phyloP scores from a whole-genome alignment of 768 basidiomycete species.

The Lactarius hatsudake region DNA sequence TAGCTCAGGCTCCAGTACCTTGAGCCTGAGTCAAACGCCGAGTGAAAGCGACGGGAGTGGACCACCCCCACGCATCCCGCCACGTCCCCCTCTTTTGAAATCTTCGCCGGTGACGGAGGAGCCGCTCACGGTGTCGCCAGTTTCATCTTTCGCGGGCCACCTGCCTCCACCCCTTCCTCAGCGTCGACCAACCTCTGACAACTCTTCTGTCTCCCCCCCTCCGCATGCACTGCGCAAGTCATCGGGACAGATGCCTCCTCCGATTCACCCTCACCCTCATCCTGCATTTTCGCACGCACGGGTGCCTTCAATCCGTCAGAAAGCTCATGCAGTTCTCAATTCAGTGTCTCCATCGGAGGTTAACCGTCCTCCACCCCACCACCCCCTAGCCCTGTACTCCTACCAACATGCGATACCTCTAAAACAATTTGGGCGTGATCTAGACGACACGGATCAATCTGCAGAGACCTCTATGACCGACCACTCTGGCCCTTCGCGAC shows the following conservation, averaged over 20 bases:
- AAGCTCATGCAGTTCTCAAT: not conserved
- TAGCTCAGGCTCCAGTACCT: conserved; percentile 1
- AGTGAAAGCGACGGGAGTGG: conserved; percentile 17
- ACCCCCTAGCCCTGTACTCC: not conserved
- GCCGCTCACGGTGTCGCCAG: conserved; percentile 11
- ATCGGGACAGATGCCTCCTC: conserved; percentile 13
- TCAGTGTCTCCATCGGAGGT: not conserved
- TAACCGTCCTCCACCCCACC: not conserved
- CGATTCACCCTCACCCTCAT: conserved; percentile 7
- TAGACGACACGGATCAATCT: conserved; percentile 7
- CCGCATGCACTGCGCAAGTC: conserved; percentile 1
- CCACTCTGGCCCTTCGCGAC: not conserved
- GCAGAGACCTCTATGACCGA: not conserved
- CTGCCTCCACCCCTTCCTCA: conserved; percentile 14
- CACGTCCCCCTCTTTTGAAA: not conserved
- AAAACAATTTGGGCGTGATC: not conserved
- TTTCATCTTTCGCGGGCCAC: conserved; percentile 2
- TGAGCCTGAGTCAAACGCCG: conserved; percentile 6
- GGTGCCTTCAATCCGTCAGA: conserved; percentile 2
- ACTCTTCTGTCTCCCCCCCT: not conserved
- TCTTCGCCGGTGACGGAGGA: not conserved
- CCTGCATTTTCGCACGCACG: conserved; percentile 4
- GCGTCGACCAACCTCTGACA: conserved; percentile 9
- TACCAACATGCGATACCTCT: not conserved
- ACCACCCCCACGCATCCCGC: conserved; percentile 14